A percentile compares a stretch with the other conserved stretches of the same genome.
phyloP scores from a whole-genome alignment of 1,139 yeast species.

The Taphrina deformans region DNA sequence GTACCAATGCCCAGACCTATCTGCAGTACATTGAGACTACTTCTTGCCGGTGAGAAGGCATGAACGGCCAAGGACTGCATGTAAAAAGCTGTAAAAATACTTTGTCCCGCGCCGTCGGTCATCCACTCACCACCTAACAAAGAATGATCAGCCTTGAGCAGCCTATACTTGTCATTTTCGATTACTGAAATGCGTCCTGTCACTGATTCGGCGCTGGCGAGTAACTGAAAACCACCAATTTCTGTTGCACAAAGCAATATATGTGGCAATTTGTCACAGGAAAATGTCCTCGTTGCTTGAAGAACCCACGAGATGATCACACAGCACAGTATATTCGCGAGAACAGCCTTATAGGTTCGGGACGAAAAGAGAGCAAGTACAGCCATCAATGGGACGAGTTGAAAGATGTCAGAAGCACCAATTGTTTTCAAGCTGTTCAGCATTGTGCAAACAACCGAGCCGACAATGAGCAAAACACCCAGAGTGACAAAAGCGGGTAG shows the following conservation, averaged over 20 bases:
- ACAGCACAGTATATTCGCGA: background rate
- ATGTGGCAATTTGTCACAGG: constrained; percentile 6
- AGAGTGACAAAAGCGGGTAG: background rate
- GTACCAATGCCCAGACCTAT: constrained; percentile 30
- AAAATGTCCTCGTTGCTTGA: background rate
- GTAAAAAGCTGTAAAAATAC: constrained; percentile 27
- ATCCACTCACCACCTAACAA: constrained; percentile 29
- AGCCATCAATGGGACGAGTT: background rate
- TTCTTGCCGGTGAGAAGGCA: constrained; percentile 3
- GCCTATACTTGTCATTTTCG: constrained; percentile 17
- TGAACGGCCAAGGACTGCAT: constrained; percentile 22
- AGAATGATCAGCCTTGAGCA: constrained; percentile 26
- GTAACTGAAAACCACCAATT: constrained; percentile 5
- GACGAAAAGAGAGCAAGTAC: background rate
- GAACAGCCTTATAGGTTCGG: background rate
- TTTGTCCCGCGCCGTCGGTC: constrained; percentile 4
- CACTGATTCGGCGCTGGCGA: constrained; percentile 1
- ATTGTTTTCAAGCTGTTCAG: background rate
- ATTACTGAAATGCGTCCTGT: constrained; percentile 24
- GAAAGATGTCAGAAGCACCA: constrained; percentile 3
- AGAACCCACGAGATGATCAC: background rate
- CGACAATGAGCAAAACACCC: background rate
- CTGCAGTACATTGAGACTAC: constrained; percentile 9
- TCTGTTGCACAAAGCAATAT: background rate
- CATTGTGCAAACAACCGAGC: background rate